Evolutionary conservation across 805 yeast species (phyloP), one percentile per base, ranked within the genome.

Genomic region (Suhomyces emberorum): DNA sequence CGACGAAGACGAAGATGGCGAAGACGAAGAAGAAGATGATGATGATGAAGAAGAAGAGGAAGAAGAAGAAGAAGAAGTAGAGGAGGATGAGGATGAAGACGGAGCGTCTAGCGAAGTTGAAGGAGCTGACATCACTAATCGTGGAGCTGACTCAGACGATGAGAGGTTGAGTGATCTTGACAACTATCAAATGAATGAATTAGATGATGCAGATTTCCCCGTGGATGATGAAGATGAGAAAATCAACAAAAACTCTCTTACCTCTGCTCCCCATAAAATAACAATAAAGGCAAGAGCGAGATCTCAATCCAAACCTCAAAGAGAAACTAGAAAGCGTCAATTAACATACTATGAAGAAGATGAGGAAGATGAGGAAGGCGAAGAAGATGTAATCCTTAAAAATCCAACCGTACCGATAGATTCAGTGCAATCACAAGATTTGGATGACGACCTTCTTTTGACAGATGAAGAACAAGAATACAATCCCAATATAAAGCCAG

Each of bases 391-490:
- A 9, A 33, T 38, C 3, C 15, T 11, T 16, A 23, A n/a, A 16
- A 10, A n/a, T 12, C 30, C 32, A 32, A 43, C 39, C 23, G 28
- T 30, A 10, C 48, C 49, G 7, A 42, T 43, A 27, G 32, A 47
- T 6, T 37, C 42, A 35, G 31, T 40, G n/a, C 52, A 50, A 30
- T 62, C 64, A 4, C 52, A 54, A n/a, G 65, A 59, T 16, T 38
- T 61, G 21, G 67, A 61, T 35, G 63, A 52, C 4, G 70, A 64
- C 30, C 47, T 64, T 27, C 45, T 62, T 4, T 54, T 63, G 28
- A 60, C 68, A 1, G 72, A 68, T 37, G 69, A 64, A 32, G 76
- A 69, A 37, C 61, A 65, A 5, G 74, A 67, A 33, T 70, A 68
- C 43, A 65, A 65, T 30, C 70, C 74, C 2, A 49, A 53, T 15